Evolutionary conservation across 1,139 yeast species (phyloP).

Genomic region (Debaryomycetaceae sp.): DNA sequence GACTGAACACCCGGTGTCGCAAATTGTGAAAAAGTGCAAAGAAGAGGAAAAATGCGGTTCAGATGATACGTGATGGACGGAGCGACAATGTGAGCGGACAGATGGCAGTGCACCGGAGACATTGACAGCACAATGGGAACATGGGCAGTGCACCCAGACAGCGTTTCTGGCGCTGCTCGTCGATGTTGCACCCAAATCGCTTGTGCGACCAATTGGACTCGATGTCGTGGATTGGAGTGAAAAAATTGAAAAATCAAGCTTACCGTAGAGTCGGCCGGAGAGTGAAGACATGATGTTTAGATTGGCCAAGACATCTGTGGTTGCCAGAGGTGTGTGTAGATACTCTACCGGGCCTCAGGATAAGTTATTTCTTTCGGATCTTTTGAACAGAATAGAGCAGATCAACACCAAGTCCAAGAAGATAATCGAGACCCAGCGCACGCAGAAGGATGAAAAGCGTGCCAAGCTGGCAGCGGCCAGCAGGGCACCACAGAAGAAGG

Average conservation of each 20-base stretch:
- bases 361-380: conserved; percentile 23
- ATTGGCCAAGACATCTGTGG: neutral
- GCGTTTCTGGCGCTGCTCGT: too few species aligned
- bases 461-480: neutral
- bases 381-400: conserved; percentile 34
- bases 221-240: neutral
- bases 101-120: too few species aligned
- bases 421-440: conserved; percentile 1
- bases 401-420: conserved; percentile 19
- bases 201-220: neutral
- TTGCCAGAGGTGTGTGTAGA: neutral
- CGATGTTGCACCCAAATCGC: neutral
- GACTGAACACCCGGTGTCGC: too few species aligned
- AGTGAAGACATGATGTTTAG: neutral
- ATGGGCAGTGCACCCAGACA: too few species aligned
- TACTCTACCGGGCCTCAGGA: conserved; percentile 7
- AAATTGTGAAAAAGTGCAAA: too few species aligned
- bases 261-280: neutral
- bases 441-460: neutral
- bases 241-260: neutral
- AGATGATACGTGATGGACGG: too few species aligned
- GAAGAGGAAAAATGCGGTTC: too few species aligned
- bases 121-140: too few species aligned
- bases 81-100: too few species aligned
- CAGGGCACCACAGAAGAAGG: conserved; percentile 5